Percentiles rank a stretch among this genome's conserved stretches.
Evolutionary conservation across 306 rosid species (phyloP).

Genomic region (Pyrus bretschneideri): DNA sequence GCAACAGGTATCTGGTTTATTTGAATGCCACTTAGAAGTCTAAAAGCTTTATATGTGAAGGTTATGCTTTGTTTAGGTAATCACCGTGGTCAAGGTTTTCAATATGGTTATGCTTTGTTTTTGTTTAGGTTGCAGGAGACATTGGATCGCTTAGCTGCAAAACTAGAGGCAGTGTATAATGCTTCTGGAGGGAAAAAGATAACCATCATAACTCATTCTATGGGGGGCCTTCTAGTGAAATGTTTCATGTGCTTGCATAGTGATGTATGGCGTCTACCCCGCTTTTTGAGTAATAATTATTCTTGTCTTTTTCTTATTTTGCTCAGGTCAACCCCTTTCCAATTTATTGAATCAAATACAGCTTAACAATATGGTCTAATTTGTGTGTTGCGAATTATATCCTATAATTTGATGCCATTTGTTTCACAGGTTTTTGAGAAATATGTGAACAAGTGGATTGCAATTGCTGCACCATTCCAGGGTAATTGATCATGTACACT

Average conservation of each 20-base stretch:
- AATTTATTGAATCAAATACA: constrained; percentile 9
- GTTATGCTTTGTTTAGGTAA: background rate
- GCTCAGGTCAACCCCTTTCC: background rate
- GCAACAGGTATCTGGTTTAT: constrained; percentile 67
- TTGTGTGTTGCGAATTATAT: constrained; percentile 2
- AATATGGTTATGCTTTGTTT: constrained; percentile 4
- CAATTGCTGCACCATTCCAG: constrained; percentile 88
- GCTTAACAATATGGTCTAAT: constrained; percentile 1
- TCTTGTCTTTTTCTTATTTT: constrained; percentile 18
- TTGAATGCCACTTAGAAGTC: background rate
- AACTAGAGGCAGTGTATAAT: constrained; percentile 54
- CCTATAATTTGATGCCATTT: constrained; percentile 1
- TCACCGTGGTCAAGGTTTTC: background rate
- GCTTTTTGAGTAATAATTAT: constrained; percentile 3
- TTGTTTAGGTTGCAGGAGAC: constrained; percentile 76
- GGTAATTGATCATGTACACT: constrained; percentile 41
- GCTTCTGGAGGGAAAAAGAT: constrained; percentile 95
- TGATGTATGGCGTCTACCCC: constrained; percentile 45
- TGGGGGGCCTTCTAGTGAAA: constrained; percentile 97
- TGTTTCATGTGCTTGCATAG: constrained; percentile 81
- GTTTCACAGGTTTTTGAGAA: constrained; percentile 86
- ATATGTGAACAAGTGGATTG: constrained; percentile 94
- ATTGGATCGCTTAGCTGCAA: constrained; percentile 62
- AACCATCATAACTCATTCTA: constrained; percentile 79
- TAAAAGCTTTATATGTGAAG: background rate